Conservation (phyloP, 305 asterid species). For the Andrographis paniculata region DNA sequence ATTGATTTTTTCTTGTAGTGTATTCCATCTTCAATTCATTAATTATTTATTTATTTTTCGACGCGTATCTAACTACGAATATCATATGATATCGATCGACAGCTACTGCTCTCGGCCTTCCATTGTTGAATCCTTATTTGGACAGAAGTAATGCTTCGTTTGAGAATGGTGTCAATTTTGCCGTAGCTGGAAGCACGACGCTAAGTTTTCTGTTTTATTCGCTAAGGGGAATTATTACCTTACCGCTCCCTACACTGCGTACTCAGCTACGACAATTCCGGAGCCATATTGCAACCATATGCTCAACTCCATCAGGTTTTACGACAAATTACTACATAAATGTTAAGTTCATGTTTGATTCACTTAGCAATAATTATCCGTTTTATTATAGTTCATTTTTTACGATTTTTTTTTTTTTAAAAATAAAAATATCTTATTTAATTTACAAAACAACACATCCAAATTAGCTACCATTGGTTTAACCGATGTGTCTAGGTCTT, state of each 20-base stretch:
- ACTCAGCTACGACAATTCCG: constrained; percentile 8
- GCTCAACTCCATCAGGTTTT: constrained; percentile 10
- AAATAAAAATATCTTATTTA: too few relatives aligned
- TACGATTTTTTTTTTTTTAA: too few relatives aligned
- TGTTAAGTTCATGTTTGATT: too few relatives aligned
- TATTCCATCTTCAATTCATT: too few relatives aligned
- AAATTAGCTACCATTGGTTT: too few relatives aligned
- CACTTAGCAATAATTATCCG: too few relatives aligned
- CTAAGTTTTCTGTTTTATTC: neutral
- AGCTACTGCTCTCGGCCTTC: constrained; percentile 22
- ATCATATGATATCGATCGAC: neutral
- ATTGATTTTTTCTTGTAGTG: too few relatives aligned
- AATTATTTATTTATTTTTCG: neutral
- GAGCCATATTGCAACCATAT: constrained; percentile 1
- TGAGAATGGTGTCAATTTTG: constrained; percentile 25
- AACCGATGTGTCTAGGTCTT: too few relatives aligned
- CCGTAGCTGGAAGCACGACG: constrained; percentile 31
- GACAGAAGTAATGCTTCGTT: constrained; percentile 22
- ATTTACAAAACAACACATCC: too few relatives aligned
- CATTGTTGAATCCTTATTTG: constrained; percentile 23
- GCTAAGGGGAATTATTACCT: neutral
- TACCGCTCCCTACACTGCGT: neutral
- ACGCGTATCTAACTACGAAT: too few relatives aligned
- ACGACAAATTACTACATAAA: neutral
- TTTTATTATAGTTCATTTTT: too few relatives aligned